A percentile compares a stretch with the other conserved stretches of the same genome.
Evolutionary conservation across 495 filamentous ascomycete genomes (phyloP).

Genomic region (Penicillium steckii): DNA sequence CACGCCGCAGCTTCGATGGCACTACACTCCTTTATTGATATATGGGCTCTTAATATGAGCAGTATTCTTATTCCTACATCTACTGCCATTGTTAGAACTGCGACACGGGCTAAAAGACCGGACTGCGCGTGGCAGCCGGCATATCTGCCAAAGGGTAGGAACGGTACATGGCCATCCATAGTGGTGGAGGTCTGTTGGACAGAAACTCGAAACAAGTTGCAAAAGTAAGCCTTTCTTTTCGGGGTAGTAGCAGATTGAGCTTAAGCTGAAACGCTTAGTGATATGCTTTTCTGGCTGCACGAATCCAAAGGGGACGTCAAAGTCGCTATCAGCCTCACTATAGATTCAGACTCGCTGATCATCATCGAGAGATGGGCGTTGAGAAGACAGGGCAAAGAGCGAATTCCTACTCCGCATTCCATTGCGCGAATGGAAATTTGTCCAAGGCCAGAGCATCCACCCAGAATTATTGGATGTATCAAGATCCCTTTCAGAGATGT

Average conservation of each 20-base stretch:
- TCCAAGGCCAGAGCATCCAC: background rate
- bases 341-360: background rate
- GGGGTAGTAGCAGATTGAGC: background rate
- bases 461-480: background rate
- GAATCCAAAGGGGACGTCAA: background rate
- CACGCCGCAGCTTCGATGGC: background rate
- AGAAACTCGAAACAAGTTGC: background rate
- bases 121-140: background rate
- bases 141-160: background rate
- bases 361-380: background rate
- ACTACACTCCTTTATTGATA: background rate
- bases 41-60: background rate
- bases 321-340: background rate
- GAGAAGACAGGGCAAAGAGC: background rate
- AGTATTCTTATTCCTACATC: background rate
- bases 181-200: background rate
- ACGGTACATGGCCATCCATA: background rate
- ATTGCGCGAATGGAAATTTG: background rate
- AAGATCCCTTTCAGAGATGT: background rate
- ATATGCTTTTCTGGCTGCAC: background rate
- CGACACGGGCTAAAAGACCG: background rate
- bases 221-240: background rate
- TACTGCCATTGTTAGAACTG: background rate
- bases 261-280: background rate
- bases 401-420: background rate